Evolutionary conservation across 331 rosid genomes (phyloP), one percentile per base, ranked within the genome.

Genomic region (Stylosanthes scabra): DNA sequence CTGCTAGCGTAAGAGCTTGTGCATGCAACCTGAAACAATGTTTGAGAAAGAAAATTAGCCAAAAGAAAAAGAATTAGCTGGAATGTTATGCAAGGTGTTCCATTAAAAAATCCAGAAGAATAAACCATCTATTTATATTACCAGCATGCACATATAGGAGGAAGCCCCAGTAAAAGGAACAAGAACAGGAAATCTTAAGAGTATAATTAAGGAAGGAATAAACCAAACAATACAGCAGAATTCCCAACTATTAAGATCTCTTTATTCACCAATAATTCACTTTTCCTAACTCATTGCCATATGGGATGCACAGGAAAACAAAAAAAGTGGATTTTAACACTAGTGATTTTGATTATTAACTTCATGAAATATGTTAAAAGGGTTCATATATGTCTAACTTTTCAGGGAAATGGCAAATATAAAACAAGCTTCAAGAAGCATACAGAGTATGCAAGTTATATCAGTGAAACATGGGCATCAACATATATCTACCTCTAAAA

Each of bases 1-100:
- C 99, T 15, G 93, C 98, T 5, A 95, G 85, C 1, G 99, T 95
- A n/a, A 92, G 81, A 73, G 93, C 99, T 90, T 95, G 99, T 2
- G 98, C 99, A 31, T 95, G 93, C 83, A 95, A 79, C 97, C 98
- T 95, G 90, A 77, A 67, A 63, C 20, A 29, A 63, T 52, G 72
- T 15, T 27, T 9, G 71, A 54, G 11, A 59, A 63, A 65, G 12
- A 37, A 65, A 42, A 49, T 83, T 55, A 72, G 75, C 28, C 11
- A 63, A 27, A 68, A 6, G 25, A 63, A 27, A 68, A 6, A 34
- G 34, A 11, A 52, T 62, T n/a, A 15, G 47, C 8, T 57, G 37
- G 49, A 60, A 47, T 56, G 39, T 60, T 51, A 54, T 40, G 74
- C 29, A 72, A 52, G 55, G 56, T 46, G 11, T 60, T 55, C 37